phyloP scores from a whole-genome alignment of 225 moss, liverwort and hornwort species.

The Neckera pumila region DNA sequence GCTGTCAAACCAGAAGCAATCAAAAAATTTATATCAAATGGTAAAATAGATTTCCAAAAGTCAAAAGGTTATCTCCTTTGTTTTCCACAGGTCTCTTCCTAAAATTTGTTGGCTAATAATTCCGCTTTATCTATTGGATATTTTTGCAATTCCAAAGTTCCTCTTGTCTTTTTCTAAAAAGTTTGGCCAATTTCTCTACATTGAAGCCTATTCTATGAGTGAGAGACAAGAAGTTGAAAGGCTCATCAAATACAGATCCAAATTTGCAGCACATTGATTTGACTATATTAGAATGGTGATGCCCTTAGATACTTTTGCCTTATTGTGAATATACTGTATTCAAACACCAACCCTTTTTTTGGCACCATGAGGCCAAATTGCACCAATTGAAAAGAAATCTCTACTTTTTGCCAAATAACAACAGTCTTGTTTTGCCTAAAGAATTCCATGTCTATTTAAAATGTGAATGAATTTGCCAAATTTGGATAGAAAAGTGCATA shows the following conservation, averaged over 20 bases:
- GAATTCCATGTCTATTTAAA: background rate
- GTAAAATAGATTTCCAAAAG: no score
- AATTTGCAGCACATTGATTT: no score
- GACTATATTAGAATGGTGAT: background rate
- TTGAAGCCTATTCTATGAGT: rapidly evolving
- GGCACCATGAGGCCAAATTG: background rate
- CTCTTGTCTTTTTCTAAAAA: background rate
- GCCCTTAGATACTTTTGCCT: rapidly evolving
- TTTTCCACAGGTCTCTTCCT: no score
- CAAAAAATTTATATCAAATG: no score
- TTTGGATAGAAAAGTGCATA: background rate
- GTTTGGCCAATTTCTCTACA: background rate
- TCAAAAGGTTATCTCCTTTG: rapidly evolving
- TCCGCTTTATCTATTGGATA: no score
- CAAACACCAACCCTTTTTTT: background rate
- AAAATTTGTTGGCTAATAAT: no score
- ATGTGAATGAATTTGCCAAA: background rate
- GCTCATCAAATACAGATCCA: background rate
- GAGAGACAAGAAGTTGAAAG: background rate
- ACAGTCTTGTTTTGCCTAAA: no score
- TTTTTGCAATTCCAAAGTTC: background rate
- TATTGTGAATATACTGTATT: background rate
- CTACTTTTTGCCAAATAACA: no score
- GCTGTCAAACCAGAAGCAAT: no score
- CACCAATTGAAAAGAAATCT: background rate